phyloP scores from a whole-genome alignment of 2,329 filamentous ascomycete genomes.

The Exophiala mesophila region DNA sequence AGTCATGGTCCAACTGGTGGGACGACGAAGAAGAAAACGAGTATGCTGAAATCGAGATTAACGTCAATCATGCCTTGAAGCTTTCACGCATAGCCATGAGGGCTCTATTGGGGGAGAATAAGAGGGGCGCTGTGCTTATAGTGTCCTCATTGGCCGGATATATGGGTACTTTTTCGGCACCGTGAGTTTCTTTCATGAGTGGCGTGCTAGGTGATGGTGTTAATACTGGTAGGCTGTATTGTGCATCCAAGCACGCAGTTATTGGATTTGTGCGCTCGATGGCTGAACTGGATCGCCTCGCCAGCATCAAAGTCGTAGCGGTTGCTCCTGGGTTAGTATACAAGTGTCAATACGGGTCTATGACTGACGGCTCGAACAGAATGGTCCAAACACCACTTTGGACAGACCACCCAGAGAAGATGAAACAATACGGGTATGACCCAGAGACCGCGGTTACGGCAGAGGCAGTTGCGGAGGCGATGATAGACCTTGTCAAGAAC shows the following conservation, averaged over 20 bases:
- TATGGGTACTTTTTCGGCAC: conserved; percentile 29
- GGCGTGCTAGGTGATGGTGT: too few relatives aligned
- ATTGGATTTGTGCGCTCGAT: conserved; percentile 37
- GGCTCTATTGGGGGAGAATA: conserved; percentile 27
- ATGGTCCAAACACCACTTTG: conserved; percentile 30
- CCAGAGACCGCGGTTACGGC: conserved; percentile 10
- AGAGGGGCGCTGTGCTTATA: conserved; percentile 35
- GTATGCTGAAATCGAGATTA: conserved; percentile 33
- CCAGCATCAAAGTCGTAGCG: conserved; percentile 34
- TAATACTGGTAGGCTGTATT: conserved; percentile 26
- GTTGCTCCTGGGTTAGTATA: conserved; percentile 30
- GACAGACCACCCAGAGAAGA: conserved; percentile 11
- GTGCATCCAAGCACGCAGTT: conserved; percentile 37
- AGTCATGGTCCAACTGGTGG: conserved; percentile 33
- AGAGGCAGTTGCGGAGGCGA: conserved; percentile 28
- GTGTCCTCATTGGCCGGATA: conserved; percentile 32
- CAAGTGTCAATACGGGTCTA: background rate
- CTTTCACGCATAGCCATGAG: conserved; percentile 34
- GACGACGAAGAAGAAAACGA: conserved; percentile 32
- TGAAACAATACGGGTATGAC: background rate
- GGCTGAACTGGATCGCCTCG: conserved; percentile 29
- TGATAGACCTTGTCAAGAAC: conserved; percentile 28
- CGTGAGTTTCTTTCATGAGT: background rate
- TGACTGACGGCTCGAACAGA: conserved; percentile 7
- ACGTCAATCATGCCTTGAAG: conserved; percentile 29